Percentiles rank a stretch among this genome's conserved stretches.
These are phyloP conservation scores for Dryadomyces sulphureus DNA, from an alignment of 2,329 filamentous ascomycete genomes.

Conservation along the genomic window DNA sequence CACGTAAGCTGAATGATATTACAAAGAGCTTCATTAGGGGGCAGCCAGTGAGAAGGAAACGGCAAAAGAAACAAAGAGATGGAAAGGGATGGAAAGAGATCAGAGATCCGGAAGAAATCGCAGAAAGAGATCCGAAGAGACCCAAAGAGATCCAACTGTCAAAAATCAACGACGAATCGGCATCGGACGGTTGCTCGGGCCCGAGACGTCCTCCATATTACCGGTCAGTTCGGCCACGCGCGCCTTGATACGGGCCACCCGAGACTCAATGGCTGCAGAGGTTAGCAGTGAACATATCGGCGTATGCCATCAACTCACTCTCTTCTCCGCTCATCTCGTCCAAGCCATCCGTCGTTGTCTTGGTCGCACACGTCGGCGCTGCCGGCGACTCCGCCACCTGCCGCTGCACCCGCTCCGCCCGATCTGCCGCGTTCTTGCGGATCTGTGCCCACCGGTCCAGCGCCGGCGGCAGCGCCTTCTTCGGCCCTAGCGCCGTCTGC, in stretches of 20 bases:
- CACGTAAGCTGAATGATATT: background rate
- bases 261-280: conserved; percentile 74
- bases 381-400: conserved; percentile 28
- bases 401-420: conserved; percentile 51
- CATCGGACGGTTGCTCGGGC: conserved; percentile 17
- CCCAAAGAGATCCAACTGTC: background rate
- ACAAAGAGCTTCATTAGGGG: background rate
- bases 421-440: conserved; percentile 80
- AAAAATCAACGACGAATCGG: background rate
- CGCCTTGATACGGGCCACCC: conserved; percentile 94
- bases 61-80: background rate
- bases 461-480: conserved; percentile 18
- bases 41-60: background rate
- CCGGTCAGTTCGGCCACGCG: conserved; percentile 88
- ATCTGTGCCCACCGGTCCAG: conserved; percentile 93
- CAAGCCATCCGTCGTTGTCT: conserved; percentile 44
- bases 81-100: background rate
- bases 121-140: too few species aligned
- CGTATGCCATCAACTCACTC: conserved; percentile 44
- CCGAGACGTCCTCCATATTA: conserved; percentile 50
- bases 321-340: conserved; percentile 93
- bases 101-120: too few species aligned
- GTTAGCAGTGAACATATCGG: conserved; percentile 13
- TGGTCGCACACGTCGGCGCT: conserved; percentile 11
- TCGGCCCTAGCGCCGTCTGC: background rate